These are phyloP conservation scores for Globomyces pollinis-pini DNA, from an alignment of 192 early-diverging fungal genomes.

Conservation along the genomic window DNA sequence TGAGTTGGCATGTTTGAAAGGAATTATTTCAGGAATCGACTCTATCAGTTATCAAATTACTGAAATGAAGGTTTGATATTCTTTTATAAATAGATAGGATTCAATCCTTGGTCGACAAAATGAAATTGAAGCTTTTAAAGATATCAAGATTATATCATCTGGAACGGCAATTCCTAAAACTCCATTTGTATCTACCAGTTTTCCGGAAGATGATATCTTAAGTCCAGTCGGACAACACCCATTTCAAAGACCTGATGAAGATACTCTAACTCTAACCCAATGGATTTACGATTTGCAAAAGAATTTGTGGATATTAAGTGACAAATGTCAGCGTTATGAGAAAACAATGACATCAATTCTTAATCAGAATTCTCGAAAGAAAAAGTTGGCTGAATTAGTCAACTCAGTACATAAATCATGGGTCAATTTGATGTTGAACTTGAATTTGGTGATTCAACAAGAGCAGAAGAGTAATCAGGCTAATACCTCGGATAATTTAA, in stretches of 20 bases:
- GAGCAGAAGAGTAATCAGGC: slow-evolving; percentile 15
- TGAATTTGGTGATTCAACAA: slow-evolving; percentile 29
- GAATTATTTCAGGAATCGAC: no score
- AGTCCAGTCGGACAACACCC: not conserved
- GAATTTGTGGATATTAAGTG: slow-evolving; percentile 5
- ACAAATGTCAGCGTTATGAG: not conserved
- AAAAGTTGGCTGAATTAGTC: slow-evolving; percentile 9
- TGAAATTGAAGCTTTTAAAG: no score
- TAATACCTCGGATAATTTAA: slow-evolving; percentile 24
- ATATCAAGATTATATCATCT: no score
- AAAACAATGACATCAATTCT: not conserved
- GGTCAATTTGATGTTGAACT: slow-evolving; percentile 30
- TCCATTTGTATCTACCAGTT: no score
- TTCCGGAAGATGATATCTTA: no score
- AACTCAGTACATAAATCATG: slow-evolving; percentile 11
- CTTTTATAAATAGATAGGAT: no score
- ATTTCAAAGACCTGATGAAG: not conserved
- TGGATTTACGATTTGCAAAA: slow-evolving; percentile 12
- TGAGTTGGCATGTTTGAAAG: no score
- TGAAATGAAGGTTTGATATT: no score
- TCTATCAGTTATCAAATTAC: no score
- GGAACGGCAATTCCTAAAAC: no score
- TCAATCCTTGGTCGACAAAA: no score
- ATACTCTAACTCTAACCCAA: not conserved
- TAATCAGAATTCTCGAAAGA: not conserved